Evolutionary conservation across 495 filamentous ascomycete genomes (phyloP).

Genomic region (Oleoguttula mirabilis): DNA sequence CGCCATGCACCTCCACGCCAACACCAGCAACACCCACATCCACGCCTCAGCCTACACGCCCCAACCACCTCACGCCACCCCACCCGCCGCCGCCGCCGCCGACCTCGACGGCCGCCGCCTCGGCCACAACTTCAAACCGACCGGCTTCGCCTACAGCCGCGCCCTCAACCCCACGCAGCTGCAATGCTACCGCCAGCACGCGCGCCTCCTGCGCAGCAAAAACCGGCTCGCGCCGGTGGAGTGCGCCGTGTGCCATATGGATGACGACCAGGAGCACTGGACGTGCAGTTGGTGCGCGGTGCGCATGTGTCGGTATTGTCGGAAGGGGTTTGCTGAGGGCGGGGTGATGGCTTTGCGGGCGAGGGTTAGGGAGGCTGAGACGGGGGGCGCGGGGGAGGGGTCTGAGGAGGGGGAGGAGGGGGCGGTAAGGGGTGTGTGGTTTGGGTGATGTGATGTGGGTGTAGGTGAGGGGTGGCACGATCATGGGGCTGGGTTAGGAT

Average conservation of each 20-base stretch:
- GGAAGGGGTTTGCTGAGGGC: constrained; percentile 6
- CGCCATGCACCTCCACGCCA: neutral
- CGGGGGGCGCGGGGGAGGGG: constrained; percentile 2
- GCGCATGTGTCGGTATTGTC: constrained; percentile 19
- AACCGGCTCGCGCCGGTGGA: constrained; percentile 19
- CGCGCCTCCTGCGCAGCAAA: neutral
- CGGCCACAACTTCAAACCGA: constrained; percentile 16
- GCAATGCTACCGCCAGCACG: constrained; percentile 10
- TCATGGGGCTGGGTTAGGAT: no score
- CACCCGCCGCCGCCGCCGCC: neutral
- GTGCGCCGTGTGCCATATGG: constrained; percentile 20
- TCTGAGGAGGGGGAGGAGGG: neutral
- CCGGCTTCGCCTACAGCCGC: constrained; percentile 14
- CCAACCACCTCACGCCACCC: neutral
- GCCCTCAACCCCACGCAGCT: constrained; percentile 11
- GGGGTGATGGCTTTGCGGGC: constrained; percentile 10
- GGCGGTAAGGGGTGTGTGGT: neutral
- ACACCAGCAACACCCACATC: neutral
- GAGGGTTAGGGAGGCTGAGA: constrained; percentile 14
- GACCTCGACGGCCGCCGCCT: constrained; percentile 10
- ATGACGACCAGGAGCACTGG: constrained; percentile 16
- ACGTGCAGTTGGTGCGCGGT: constrained; percentile 19
- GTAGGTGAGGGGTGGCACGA: no score
- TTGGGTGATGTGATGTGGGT: no score
- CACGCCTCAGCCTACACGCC: neutral